Conservation (phyloP, 495 filamentous ascomycete genomes). For the Eremomyces bilateralis region DNA sequence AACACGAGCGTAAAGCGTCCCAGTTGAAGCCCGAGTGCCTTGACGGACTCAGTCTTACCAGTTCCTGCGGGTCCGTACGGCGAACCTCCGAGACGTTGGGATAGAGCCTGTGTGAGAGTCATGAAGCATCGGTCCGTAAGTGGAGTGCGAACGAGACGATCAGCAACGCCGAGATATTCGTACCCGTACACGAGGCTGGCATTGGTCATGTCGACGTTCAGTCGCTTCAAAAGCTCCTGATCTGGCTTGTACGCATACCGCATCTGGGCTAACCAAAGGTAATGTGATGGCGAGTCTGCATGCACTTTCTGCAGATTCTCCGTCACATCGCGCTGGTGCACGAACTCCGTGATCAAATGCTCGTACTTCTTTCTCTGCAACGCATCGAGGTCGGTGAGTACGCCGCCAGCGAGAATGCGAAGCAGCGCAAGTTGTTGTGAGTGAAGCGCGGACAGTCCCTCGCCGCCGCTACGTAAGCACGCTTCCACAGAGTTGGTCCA, state of each 20-base stretch:
- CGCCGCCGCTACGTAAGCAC: constrained; percentile 46
- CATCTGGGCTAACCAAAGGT: constrained; percentile 94
- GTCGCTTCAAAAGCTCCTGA: constrained; percentile 57
- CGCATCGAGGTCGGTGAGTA: constrained; percentile 73
- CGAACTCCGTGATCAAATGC: constrained; percentile 95
- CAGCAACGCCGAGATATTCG: constrained; percentile 89
- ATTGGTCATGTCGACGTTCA: constrained; percentile 93
- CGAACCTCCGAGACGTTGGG: constrained; percentile 85
- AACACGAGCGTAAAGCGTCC: constrained; percentile 96
- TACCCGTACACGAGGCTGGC: constrained; percentile 89
- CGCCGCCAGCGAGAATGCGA: constrained; percentile 59
- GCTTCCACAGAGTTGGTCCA: constrained; percentile 76
- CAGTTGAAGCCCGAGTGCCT: constrained; percentile 86
- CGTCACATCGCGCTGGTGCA: constrained; percentile 86
- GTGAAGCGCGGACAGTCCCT: constrained; percentile 40
- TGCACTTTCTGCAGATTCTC: constrained; percentile 54
- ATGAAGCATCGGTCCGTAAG: constrained; percentile 96
- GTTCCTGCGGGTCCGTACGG: constrained; percentile 96
- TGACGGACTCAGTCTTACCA: constrained; percentile 98
- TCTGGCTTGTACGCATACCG: constrained; percentile 75
- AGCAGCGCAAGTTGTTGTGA: constrained; percentile 63
- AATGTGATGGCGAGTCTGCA: constrained; percentile 60
- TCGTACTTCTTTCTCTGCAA: constrained; percentile 90
- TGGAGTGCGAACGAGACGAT: constrained; percentile 85
- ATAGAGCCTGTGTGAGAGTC: constrained; percentile 85